Base-by-base conservation (phyloP, 2,329 filamentous ascomycete species). In the Beauveria brongniartii region DNA sequence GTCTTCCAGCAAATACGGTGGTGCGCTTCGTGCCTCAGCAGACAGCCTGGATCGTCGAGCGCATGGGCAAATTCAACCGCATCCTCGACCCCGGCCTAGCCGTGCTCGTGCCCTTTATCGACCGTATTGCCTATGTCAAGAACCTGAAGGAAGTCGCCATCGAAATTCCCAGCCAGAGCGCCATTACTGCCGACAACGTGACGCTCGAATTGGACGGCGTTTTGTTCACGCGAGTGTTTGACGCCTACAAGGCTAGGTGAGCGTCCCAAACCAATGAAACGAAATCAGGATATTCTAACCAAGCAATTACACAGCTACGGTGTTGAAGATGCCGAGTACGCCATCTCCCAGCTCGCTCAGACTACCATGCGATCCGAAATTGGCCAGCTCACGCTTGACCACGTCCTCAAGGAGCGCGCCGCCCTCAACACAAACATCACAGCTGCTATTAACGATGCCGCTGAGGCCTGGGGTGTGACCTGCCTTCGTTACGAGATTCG, bases 311-410 rank as follows among this genome's bases (percentile, higher is more conserved):
- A 7, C 65, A 96, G 92, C 75, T 99, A 99, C 73, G 94, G 94
- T 43, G 94, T 99, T 37, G 94, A 99, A 77, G 94, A 99, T 72
- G 93, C 94, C 64, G 94, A 99, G 74, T 99, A 99, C 75, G 94
- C 94, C 74, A 97, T 99, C 73, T 94, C 91, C 9, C 94, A 99
- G 73, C 87, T 99, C 52, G 94, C 94, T 18, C 94, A 99, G 78
- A 99, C 94, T 12, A 97, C 94, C 0, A 99, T 99, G 94, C 91
- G 94, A 69, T 95, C 90, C 70, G 94, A 99, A 76, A 99, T 99
- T 69, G 94, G 94, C 65, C 94, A 97, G 75, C 82, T 99, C 63
- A 90, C 91, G 1, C 89, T 99, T 68, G 94, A 99, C 75, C 93
- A 99, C 76, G 94, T 99, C 50, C 84, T 99, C 62, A 97, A 97